Evolutionary conservation across 768 basidiomycete species (phyloP).

Genomic region (Podaxis sp.): DNA sequence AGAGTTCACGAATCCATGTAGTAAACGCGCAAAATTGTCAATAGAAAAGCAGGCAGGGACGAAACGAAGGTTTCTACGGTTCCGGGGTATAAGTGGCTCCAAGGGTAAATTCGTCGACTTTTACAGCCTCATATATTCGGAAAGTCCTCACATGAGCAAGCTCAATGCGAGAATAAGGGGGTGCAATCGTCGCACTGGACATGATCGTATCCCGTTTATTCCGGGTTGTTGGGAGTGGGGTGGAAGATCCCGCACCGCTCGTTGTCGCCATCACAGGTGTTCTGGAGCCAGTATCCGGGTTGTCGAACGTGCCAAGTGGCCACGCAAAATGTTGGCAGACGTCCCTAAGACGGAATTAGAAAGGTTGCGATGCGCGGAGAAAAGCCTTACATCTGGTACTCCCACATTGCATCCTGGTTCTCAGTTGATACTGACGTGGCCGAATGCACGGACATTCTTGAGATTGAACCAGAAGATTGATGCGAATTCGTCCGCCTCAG

Average conservation of each 20-base stretch:
- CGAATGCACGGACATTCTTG: slow-evolving; percentile 15
- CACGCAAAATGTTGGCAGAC: slow-evolving; percentile 27
- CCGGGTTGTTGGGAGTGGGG: not conserved
- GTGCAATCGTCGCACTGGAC: slow-evolving; percentile 18
- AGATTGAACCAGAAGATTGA: not conserved
- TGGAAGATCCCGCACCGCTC: not conserved
- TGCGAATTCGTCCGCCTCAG: not conserved
- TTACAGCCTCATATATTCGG: slow-evolving; percentile 52
- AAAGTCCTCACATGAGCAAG: slow-evolving; percentile 55
- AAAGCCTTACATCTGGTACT: slow-evolving; percentile 30
- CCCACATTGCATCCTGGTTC: slow-evolving; percentile 29
- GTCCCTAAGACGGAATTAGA: slow-evolving; percentile 21
- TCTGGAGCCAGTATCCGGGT: slow-evolving; percentile 5
- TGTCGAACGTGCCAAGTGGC: slow-evolving; percentile 17
- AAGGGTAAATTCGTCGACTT: slow-evolving; percentile 31
- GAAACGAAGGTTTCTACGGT: not conserved
- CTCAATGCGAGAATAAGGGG: slow-evolving; percentile 31
- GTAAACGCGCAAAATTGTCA: not conserved
- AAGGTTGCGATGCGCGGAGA: not conserved
- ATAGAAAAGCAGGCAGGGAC: not conserved
- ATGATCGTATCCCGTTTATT: not conserved
- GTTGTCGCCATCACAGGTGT: not conserved
- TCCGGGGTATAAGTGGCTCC: slow-evolving; percentile 9
- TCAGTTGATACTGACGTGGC: slow-evolving; percentile 29
- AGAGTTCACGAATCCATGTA: too few relatives aligned